A percentile compares a stretch with the other conserved stretches of the same genome.
Evolutionary conservation across 345 rosid genomes (phyloP).

Genomic region (Cardamine chenopodiifolia): DNA sequence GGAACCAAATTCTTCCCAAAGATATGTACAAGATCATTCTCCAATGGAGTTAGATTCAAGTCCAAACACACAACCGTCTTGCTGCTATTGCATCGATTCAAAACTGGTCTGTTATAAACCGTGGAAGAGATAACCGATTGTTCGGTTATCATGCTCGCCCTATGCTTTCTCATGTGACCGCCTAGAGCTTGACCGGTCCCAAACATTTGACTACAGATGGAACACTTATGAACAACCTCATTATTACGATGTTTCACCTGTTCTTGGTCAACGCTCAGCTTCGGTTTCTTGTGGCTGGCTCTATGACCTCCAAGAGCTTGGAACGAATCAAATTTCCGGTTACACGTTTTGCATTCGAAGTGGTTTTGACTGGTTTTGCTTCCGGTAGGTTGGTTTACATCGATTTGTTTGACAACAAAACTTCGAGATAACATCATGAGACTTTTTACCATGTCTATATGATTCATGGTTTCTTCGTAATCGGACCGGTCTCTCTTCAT

Average conservation of each 20-base stretch:
- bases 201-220: constrained; percentile 58
- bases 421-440: constrained; percentile 49
- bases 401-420: constrained; percentile 35
- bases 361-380: constrained; percentile 12
- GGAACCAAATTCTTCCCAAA: constrained; percentile 57
- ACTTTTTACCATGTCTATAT: constrained; percentile 48
- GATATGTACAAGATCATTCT: constrained; percentile 57
- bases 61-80: constrained; percentile 52
- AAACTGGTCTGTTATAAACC: constrained; percentile 42
- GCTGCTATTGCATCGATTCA: constrained; percentile 51
- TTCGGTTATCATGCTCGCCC: constrained; percentile 9
- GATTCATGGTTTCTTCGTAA: constrained; percentile 37
- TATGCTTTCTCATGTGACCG: constrained; percentile 75
- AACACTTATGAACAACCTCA: constrained; percentile 52
- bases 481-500: constrained; percentile 54
- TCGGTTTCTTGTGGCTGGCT: constrained; percentile 70
- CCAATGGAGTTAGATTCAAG: constrained; percentile 72
- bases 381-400: constrained; percentile 15
- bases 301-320: constrained; percentile 81
- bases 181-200: constrained; percentile 71
- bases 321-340: constrained; percentile 60
- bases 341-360: constrained; percentile 74
- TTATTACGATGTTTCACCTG: constrained; percentile 19
- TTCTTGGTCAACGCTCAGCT: constrained; percentile 35
- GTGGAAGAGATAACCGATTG: background rate